Percentiles rank a stretch among this genome's conserved stretches.
These are phyloP conservation scores for Hypoxylon sp. DNA, from an alignment of 2,329 filamentous ascomycete species.

Conservation along the genomic window DNA sequence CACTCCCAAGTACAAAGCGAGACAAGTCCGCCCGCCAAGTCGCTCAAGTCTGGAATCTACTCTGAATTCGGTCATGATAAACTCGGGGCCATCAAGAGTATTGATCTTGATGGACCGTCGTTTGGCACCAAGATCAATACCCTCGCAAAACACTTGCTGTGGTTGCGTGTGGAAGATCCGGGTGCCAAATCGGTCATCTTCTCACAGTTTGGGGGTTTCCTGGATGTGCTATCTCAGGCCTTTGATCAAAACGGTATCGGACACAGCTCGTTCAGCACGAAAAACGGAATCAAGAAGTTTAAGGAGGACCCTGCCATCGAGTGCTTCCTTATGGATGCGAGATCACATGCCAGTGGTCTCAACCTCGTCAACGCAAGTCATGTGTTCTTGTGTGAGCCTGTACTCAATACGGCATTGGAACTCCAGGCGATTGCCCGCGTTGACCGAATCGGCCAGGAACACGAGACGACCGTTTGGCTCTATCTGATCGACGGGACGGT, in stretches of 20 bases:
- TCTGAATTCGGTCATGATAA: constrained; percentile 75
- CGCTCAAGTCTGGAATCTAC: constrained; percentile 69
- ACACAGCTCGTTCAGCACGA: constrained; percentile 73
- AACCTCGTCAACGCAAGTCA: constrained; percentile 94
- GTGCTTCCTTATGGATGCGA: constrained; percentile 88
- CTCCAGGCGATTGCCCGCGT: constrained; percentile 95
- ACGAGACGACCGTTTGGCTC: constrained; percentile 92
- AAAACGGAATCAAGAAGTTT: constrained; percentile 77
- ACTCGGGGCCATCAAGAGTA: constrained; percentile 81
- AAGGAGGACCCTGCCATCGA: constrained; percentile 77
- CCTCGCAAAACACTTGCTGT: constrained; percentile 80
- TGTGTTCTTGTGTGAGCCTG: constrained; percentile 92
- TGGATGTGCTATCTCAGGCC: constrained; percentile 75
- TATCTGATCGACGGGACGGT: constrained; percentile 92
- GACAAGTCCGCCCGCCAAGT: constrained; percentile 13
- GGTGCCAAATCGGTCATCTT: constrained; percentile 94
- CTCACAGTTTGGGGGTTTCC: constrained; percentile 75
- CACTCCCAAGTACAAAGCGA: constrained; percentile 1
- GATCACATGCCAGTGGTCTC: constrained; percentile 85
- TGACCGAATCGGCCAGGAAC: constrained; percentile 89
- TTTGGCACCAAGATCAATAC: constrained; percentile 94
- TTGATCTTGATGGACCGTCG: constrained; percentile 75
- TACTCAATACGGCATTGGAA: constrained; percentile 93
- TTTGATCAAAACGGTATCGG: constrained; percentile 78
- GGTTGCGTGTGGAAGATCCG: constrained; percentile 83